Conservation (phyloP, 2,329 filamentous ascomycete genomes). For the Curvularia eragrostidis region DNA sequence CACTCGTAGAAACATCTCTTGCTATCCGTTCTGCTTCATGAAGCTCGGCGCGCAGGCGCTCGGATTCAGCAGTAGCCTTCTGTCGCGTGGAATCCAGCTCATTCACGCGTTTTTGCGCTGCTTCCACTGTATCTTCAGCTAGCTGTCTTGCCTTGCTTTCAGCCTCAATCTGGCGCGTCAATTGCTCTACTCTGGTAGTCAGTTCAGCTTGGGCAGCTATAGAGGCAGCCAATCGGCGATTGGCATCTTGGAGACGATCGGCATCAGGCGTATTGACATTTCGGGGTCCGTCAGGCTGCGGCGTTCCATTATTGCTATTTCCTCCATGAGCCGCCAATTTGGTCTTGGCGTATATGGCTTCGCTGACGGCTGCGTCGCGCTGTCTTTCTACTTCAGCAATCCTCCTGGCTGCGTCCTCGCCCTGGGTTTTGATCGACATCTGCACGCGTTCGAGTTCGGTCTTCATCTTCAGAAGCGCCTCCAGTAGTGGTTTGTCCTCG, state of each 20-base stretch:
- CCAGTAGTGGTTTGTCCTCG: constrained; percentile 88
- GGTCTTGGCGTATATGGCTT: constrained; percentile 93
- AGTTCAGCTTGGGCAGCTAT: constrained; percentile 81
- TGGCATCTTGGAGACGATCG: constrained; percentile 76
- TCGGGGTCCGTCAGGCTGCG: constrained; percentile 61
- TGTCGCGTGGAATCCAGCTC: constrained; percentile 87
- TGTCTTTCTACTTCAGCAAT: constrained; percentile 96
- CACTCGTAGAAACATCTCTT: constrained; percentile 79
- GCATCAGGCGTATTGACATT: constrained; percentile 66
- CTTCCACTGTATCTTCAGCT: constrained; percentile 85
- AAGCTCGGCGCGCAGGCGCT: constrained; percentile 83
- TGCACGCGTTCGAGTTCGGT: constrained; percentile 90
- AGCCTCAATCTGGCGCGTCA: constrained; percentile 74
- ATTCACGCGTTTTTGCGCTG: constrained; percentile 80
- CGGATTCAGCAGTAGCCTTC: constrained; percentile 81
- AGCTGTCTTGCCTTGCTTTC: constrained; percentile 82
- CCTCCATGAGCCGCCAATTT: constrained; percentile 82
- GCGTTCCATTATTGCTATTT: constrained; percentile 67
- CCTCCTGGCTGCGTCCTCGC: constrained; percentile 80
- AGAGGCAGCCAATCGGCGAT: constrained; percentile 80
- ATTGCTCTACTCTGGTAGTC: constrained; percentile 74
- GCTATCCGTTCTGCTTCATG: constrained; percentile 79
- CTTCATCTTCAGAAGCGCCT: constrained; percentile 90
- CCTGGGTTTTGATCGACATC: constrained; percentile 85
- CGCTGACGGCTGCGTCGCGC: constrained; percentile 89